Evolutionary conservation across 768 basidiomycete species (phyloP).

Genomic region (Termitomyces sp.): DNA sequence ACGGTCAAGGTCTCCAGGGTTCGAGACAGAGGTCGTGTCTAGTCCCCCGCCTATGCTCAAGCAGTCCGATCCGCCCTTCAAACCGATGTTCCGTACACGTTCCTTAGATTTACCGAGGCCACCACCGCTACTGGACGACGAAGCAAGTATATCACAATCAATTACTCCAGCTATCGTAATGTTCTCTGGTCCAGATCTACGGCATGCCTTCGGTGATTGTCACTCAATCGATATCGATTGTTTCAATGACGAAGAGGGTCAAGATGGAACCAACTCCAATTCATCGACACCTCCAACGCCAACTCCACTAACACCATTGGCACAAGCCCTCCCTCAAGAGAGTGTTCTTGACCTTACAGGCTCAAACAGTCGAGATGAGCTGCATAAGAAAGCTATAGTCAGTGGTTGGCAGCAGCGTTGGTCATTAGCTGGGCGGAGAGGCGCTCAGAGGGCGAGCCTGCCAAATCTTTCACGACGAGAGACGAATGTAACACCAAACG

Average conservation of each 20-base stretch:
- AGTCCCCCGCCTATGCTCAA: slow-evolving; percentile 31
- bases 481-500: slow-evolving; percentile 40
- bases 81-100: slow-evolving; percentile 7
- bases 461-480: slow-evolving; percentile 33
- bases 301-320: slow-evolving; percentile 32
- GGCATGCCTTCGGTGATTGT: slow-evolving; percentile 37
- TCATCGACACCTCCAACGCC: slow-evolving; percentile 27
- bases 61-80: slow-evolving; percentile 4
- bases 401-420: slow-evolving; percentile 53
- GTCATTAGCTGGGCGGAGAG: slow-evolving; percentile 38
- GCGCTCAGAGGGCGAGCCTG: slow-evolving; percentile 19
- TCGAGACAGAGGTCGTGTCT: slow-evolving; percentile 49
- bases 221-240: slow-evolving; percentile 41
- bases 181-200: slow-evolving; percentile 39
- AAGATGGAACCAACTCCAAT: slow-evolving; percentile 11
- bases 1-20: slow-evolving; percentile 32
- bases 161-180: not conserved
- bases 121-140: not conserved
- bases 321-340: slow-evolving; percentile 17
- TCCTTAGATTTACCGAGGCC: slow-evolving; percentile 12
- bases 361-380: slow-evolving; percentile 18
- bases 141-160: not conserved
- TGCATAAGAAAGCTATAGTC: slow-evolving; percentile 38
- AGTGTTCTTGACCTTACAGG: slow-evolving; percentile 23
- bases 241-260: slow-evolving; percentile 25